Base-by-base conservation (phyloP, 225 moss, liverwort and hornwort genomes). In the Straminergon stramineum region DNA sequence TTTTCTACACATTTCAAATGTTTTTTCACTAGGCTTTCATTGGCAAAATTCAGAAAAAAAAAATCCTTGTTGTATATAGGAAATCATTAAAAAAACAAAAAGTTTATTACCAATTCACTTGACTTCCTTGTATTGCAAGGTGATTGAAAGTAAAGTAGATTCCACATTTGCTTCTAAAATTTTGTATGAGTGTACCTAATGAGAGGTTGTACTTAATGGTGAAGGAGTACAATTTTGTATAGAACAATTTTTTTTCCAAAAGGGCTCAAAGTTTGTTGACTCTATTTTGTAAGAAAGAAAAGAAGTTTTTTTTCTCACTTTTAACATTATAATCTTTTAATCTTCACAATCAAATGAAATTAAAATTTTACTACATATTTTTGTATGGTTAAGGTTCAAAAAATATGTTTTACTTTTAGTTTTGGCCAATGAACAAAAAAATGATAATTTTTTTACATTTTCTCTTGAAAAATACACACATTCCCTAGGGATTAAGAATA, bases 401-500 rank as follows among this genome's bases (percentile, higher is more conserved):
- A 34, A 17, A 66, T n/a, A 31, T 64, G 52, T 52, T 14, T 28
- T 30, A 16, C 15, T 64, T 64, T 31, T 4, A 31, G 31, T 31
- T 64, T 65, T 34, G 34, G 34, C 10, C 34, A 66, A 18, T 66
- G 66, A 1, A 9, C 66, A 1, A 18, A 9, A 11, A 66, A 66
- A 31, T 15, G 16, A 31, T 3, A 15, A 8, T 31, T 64, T 64
- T 64, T 31, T 31, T 2, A 16, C 7, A 64, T 31, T 31, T 15
- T 16, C 5, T n/a, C 13, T 22, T 22, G 2, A 39, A 68, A 39
- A n/a, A n/a, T 0, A 13, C 10, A 39, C 0, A 0, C 0, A 0
- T 1, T 39, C 7, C 4, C 7, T 23, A 23, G 4, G 11, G 3
- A 11, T 20, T 37, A 12, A 68, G 22, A 69, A 43, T 43, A 16